phyloP scores from a whole-genome alignment of 371 early-diverging fungal genomes.

The Mucor irregularis region DNA sequence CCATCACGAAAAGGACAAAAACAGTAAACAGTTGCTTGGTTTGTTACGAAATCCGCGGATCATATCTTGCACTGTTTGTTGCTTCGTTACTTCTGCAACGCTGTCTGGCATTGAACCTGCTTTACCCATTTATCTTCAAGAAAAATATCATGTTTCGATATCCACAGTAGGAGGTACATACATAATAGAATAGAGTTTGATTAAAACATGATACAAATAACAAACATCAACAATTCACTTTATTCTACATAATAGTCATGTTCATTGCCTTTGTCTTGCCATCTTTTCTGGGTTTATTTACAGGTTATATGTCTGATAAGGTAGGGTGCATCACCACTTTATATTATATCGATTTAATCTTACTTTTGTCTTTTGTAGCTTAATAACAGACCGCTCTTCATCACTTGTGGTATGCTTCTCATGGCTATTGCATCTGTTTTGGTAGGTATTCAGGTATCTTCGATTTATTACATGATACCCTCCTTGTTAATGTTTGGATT shows the following conservation, averaged over 20 bases:
- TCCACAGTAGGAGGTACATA: constrained; percentile 41
- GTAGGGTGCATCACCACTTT: too few relatives aligned
- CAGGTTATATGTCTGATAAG: constrained; percentile 49
- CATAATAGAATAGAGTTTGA: background rate
- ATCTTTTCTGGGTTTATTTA: constrained; percentile 36
- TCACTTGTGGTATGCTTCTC: constrained; percentile 34
- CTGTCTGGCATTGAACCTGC: constrained; percentile 52
- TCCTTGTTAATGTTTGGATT: constrained; percentile 38
- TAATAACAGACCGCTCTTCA: too few relatives aligned
- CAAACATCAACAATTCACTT: background rate
- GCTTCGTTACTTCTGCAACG: constrained; percentile 46
- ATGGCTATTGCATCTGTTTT: constrained; percentile 33
- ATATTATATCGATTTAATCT: too few relatives aligned
- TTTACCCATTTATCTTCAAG: constrained; percentile 42
- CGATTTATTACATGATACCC: constrained; percentile 26
- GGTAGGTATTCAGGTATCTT: constrained; percentile 22
- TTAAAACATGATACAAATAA: background rate
- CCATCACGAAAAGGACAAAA: too few relatives aligned
- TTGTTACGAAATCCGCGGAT: constrained; percentile 40
- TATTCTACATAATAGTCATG: too few relatives aligned
- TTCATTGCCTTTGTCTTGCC: constrained; percentile 55
- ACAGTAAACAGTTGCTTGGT: background rate
- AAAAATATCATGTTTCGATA: constrained; percentile 26
- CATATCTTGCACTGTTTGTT: constrained; percentile 32
- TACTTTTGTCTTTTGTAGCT: too few relatives aligned